Base-by-base conservation (phyloP, 2,329 filamentous ascomycete species). In the Sclerotinia nivalis region DNA sequence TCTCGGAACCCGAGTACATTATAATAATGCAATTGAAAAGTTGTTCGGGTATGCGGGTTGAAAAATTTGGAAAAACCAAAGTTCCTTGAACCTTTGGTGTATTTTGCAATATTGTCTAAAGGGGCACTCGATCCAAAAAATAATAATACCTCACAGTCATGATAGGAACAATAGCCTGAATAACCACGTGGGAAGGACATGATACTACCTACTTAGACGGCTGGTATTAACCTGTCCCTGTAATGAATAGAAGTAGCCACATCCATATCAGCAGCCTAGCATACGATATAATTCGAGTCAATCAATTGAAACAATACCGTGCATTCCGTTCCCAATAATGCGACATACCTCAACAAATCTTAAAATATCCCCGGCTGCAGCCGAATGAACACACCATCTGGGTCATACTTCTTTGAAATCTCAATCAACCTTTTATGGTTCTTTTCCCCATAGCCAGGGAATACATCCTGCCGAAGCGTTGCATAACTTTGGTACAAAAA, bases 401-500 rank as follows among this genome's bases (percentile, higher is more conserved):
- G 76, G 66, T 79, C 77, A 68, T 77, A 77, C 31, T 75, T 75
- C 62, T 69, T 71, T 12, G 70, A 70, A 2, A 78, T 64, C 20
- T 40, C 69, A 59, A 71, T 73, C 68, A 80, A 62, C 28, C 74
- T 77, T 20, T 73, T 71, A 54, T 80, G 66, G 64, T 80, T 81
- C 64, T 75, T 72, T 49, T 73, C 68, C 0, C 81, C 81, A 68
- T 81, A 83, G 4, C 78, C 72, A 20, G 69, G 31, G 22, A 83
- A 75, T 3, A 80, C 78, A 59, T 78, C 71, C 69, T 83, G 81
- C 28, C 76, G 75, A 15, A 70, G 56, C 20, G 78, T 75, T 4
- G 80, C 80, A 67, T 83, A 82, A 68, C 82, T 82, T 50, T 81
- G 74, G 71, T 82, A 82, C 34, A 84, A 70, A 47, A 78, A 83